Base-by-base conservation (phyloP, 163 green algal species). In the Smithsoniella earleae region DNA sequence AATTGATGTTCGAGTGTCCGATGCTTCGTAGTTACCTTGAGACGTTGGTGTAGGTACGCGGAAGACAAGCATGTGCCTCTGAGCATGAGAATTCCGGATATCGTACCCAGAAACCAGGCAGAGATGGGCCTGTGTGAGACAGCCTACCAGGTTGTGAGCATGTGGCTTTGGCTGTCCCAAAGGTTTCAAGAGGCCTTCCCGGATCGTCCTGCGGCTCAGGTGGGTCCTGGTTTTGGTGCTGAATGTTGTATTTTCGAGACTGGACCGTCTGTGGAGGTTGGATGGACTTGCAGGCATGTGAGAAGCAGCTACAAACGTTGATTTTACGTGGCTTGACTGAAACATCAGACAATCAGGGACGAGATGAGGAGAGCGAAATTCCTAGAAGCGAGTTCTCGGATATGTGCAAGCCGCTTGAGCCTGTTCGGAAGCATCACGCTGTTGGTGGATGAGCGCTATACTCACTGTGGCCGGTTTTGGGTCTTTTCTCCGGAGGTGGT, bases 131-230 rank as follows among this genome's bases (percentile, higher is more conserved):
- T 77, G 34, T 52, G 87, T 31, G 83, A 87, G 54, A 45, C 73
- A 1, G 74, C 77, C 4, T 81, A 88, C 66, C 66, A 40, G 80
- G 73, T 89, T 18, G 75, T 84, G 2, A 83, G 77, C 13, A 73
- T 91, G 8, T 92, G 84, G 83, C 75, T 90, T 37, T 93, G 87
- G 87, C 82, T 93, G 22, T 85, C 80, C 18, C 76, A 83, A 49
- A 80, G 87, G 10, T 92, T 91, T 69, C 79, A 81, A 2, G 58
- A 78, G 28, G 76, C 81, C 2, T 36, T 58, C 40, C 66, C 49
- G 33, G 49, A 64, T 25, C 49, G 49, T 13, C 49, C 8, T 13
- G 49, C 33, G 31, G 49, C 13, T 13, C 25, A 64, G 49, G 49
- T 64, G 49, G 31, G 49, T 1, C 44, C 44, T 20, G 20, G 18